These are phyloP conservation scores for Candolleomyces eurysporus DNA, from an alignment of 768 basidiomycete species.

Conservation along the genomic window DNA sequence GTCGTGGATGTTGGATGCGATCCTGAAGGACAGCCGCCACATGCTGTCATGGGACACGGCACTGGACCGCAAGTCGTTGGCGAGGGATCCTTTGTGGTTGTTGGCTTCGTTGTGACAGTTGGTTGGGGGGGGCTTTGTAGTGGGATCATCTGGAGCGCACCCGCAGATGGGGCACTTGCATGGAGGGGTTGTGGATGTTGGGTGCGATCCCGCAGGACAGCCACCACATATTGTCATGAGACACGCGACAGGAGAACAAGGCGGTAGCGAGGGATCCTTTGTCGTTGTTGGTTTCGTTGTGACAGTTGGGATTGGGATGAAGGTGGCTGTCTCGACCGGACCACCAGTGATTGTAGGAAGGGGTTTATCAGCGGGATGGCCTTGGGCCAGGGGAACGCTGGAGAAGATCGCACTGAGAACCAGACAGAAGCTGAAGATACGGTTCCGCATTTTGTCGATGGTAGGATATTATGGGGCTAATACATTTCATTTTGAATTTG, in stretches of 20 bases:
- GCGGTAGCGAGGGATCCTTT: too few relatives aligned
- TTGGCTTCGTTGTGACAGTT: neutral
- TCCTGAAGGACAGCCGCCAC: neutral
- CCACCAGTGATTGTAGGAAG: neutral
- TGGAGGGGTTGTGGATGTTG: neutral
- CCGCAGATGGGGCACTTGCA: conserved; percentile 2
- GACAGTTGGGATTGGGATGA: neutral
- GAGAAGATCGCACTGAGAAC: neutral
- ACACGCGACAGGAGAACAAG: neutral
- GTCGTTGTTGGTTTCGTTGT: too few relatives aligned
- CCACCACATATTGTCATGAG: neutral
- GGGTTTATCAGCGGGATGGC: conserved; percentile 1
- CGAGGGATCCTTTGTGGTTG: neutral
- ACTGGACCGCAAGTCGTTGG: neutral
- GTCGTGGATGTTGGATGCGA: neutral
- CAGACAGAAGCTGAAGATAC: neutral
- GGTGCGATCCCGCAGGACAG: neutral
- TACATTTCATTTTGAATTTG: neutral
- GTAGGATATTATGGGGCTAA: neutral
- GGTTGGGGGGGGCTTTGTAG: neutral
- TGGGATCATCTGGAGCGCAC: neutral
- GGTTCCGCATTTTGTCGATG: neutral
- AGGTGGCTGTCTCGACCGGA: neutral
- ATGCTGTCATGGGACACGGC: neutral
- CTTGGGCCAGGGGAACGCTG: neutral